Percentiles rank a stretch among this genome's conserved stretches.
phyloP scores from a whole-genome alignment of 2,329 filamentous ascomycete species.

The Cercospora canescens region DNA sequence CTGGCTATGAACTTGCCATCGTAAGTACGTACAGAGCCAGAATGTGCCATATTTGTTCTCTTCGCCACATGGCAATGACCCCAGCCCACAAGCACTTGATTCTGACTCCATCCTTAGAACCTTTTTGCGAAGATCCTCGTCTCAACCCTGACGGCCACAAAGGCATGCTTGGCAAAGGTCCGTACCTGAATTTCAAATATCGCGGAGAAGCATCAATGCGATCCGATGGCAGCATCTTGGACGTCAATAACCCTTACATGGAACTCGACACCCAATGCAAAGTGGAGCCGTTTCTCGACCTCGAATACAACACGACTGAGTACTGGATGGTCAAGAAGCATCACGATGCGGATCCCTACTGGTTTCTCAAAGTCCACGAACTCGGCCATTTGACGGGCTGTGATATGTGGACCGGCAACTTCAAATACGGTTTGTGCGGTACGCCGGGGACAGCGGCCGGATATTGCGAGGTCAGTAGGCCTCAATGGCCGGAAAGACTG shows the following conservation, averaged over 20 bases:
- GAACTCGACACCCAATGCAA: slow-evolving; percentile 1
- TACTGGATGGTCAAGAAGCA: not conserved
- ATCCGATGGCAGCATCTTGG: not conserved
- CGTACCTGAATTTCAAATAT: not conserved
- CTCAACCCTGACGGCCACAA: not conserved
- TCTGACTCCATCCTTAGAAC: not conserved
- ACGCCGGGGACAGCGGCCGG: not conserved
- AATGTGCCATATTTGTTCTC: not conserved
- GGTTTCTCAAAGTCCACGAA: not conserved
- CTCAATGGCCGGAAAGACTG: not conserved
- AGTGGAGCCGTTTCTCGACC: not conserved
- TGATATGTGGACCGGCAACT: not conserved
- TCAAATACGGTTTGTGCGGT: not conserved
- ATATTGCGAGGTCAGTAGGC: not conserved
- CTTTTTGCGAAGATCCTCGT: slow-evolving; percentile 3
- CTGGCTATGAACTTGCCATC: not conserved
- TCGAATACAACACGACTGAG: not conserved
- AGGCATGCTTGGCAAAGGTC: not conserved
- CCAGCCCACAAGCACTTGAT: no score
- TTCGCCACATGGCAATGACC: no score
- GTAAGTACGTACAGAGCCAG: not conserved
- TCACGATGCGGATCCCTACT: not conserved
- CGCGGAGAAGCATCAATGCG: not conserved
- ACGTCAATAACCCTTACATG: not conserved
- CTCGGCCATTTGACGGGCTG: not conserved